These are phyloP conservation scores for Backusella tuberculispora DNA, from an alignment of 192 early-diverging fungal genomes.

Conservation along the genomic window DNA sequence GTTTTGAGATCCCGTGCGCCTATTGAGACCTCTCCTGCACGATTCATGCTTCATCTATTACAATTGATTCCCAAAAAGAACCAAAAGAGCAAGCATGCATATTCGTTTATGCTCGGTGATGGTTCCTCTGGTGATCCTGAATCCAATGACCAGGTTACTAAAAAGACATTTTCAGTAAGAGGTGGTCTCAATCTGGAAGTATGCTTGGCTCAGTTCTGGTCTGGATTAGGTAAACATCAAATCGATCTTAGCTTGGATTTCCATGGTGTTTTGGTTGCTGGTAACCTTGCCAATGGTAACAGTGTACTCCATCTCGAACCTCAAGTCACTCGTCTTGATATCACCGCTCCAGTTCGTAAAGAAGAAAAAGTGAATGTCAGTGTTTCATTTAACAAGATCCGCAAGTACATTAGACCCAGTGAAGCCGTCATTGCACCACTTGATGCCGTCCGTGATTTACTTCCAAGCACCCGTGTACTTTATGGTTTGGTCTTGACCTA, in stretches of 20 bases:
- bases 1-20: conserved; percentile 39
- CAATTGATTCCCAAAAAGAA: conserved; percentile 80
- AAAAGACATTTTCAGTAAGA: conserved; percentile 61
- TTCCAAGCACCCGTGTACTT: conserved; percentile 67
- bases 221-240: conserved; percentile 66
- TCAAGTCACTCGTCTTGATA: conserved; percentile 72
- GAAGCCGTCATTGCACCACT: conserved; percentile 67
- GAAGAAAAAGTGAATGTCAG: conserved; percentile 68
- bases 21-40: conserved; percentile 55
- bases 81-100: conserved; percentile 59
- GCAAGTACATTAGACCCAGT: conserved; percentile 68
- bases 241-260: conserved; percentile 78
- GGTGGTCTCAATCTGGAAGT: conserved; percentile 80
- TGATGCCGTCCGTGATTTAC: conserved; percentile 71
- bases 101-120: conserved; percentile 59
- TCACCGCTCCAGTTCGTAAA: conserved; percentile 68
- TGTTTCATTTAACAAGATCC: conserved; percentile 56
- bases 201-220: conserved; percentile 89
- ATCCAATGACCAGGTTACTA: conserved; percentile 57
- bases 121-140: conserved; percentile 66
- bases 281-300: conserved; percentile 47
- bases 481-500: conserved; percentile 82
- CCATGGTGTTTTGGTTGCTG: conserved; percentile 68
- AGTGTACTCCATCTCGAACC: conserved; percentile 44
- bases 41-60: conserved; percentile 70